A percentile compares a stretch with the other conserved stretches of the same genome.
Conservation (phyloP, 176 grass and related monocot genomes). For the Ensete glaucum region DNA sequence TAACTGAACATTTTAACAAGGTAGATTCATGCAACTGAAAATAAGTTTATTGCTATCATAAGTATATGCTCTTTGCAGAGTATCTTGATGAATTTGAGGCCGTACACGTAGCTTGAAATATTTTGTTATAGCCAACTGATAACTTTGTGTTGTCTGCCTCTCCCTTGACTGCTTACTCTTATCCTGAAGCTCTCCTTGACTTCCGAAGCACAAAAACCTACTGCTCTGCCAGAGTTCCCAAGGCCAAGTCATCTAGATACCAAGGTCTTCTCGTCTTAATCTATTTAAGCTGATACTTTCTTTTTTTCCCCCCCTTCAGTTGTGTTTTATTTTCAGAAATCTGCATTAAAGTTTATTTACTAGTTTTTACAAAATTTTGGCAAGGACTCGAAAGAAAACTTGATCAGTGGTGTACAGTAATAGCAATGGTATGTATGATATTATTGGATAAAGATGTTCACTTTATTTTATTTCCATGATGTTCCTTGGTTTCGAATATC, state of each 20-base stretch:
- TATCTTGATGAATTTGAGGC: neutral
- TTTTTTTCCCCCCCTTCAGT: neutral
- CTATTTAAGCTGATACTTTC: neutral
- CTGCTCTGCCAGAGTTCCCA: neutral
- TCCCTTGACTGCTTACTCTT: neutral
- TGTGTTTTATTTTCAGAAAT: neutral
- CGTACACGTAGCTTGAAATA: neutral
- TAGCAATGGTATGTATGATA: conserved; percentile 1
- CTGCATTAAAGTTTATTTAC: neutral
- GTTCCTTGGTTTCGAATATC: neutral
- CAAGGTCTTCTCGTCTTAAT: neutral
- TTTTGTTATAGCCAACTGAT: neutral
- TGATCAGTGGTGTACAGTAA: neutral
- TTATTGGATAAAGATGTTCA: neutral
- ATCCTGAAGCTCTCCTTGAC: neutral
- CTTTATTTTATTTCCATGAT: neutral
- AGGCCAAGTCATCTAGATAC: neutral
- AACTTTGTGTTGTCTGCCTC: neutral
- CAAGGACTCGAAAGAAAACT: conserved; percentile 17
- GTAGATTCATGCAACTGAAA: neutral
- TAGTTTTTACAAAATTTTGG: conserved; percentile 6
- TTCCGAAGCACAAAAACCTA: neutral
- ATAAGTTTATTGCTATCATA: neutral
- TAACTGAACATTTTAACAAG: conserved; percentile 10
- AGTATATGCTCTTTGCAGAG: neutral